A percentile compares a stretch with the other conserved stretches of the same genome.
These are phyloP conservation scores for Cordyceps pruinosa DNA, from an alignment of 2,329 filamentous ascomycete genomes.

Conservation along the genomic window DNA sequence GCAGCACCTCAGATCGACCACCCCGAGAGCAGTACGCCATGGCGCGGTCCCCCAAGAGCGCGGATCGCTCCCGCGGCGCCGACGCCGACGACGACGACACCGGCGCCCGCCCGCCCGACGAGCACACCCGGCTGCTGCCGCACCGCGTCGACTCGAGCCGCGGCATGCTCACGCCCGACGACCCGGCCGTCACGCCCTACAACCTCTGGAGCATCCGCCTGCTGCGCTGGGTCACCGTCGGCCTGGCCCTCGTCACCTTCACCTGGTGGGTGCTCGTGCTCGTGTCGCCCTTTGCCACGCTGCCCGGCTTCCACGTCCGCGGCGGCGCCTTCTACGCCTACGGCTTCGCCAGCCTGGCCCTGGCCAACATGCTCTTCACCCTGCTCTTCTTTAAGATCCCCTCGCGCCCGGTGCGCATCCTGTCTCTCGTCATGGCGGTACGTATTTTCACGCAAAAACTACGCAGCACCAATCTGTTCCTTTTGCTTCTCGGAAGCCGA, in stretches of 20 bases:
- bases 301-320: conserved; percentile 75
- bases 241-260: conserved; percentile 69
- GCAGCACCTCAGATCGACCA: neutral
- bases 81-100: conserved; percentile 20
- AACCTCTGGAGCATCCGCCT: conserved; percentile 88
- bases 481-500: too few relatives aligned
- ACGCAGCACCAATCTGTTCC: too few relatives aligned
- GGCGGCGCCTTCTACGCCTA: conserved; percentile 93
- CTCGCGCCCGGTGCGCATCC: conserved; percentile 68
- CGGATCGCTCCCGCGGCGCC: neutral
- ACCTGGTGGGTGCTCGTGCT: conserved; percentile 90
- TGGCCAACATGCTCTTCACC: conserved; percentile 67
- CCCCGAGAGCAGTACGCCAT: neutral
- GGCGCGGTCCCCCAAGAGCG: conserved; percentile 3
- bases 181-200: conserved; percentile 69
- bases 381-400: conserved; percentile 85
- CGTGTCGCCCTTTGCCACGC: conserved; percentile 85
- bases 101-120: conserved; percentile 32
- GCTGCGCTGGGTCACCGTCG: conserved; percentile 67
- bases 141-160: conserved; percentile 51
- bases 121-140: conserved; percentile 61
- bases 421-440: conserved; percentile 57
- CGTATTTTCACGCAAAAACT: neutral
- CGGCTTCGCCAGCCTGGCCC: conserved; percentile 70
- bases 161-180: conserved; percentile 33